Percentiles rank a stretch among this genome's conserved stretches.
Evolutionary conservation across 495 filamentous ascomycete genomes (phyloP).

Genomic region (Penicillium verhagenii): DNA sequence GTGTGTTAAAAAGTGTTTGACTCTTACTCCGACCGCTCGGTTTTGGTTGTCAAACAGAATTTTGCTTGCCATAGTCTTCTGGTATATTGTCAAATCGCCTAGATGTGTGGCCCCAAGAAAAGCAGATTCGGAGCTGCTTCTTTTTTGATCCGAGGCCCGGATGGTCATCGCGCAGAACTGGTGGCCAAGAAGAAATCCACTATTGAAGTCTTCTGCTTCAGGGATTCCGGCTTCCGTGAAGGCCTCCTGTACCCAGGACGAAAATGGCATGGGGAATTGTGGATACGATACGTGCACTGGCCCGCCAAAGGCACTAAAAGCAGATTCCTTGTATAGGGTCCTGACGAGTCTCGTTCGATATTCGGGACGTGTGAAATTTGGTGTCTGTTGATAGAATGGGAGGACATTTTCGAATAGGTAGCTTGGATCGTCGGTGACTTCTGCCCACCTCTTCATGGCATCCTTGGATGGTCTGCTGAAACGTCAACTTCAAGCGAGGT

Average conservation of each 20-base stretch:
- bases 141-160: slow-evolving; percentile 24
- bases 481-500: not conserved
- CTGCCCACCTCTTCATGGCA: slow-evolving; percentile 45
- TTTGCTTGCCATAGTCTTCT: slow-evolving; percentile 8
- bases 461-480: slow-evolving; percentile 32
- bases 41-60: slow-evolving; percentile 5
- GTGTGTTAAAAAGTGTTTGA: slow-evolving; percentile 2
- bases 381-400: slow-evolving; percentile 39
- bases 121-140: slow-evolving; percentile 40
- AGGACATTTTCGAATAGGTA: slow-evolving; percentile 45
- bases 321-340: slow-evolving; percentile 23
- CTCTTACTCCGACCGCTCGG: slow-evolving; percentile 5
- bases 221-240: slow-evolving; percentile 28
- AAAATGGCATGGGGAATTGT: slow-evolving; percentile 30
- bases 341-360: slow-evolving; percentile 18
- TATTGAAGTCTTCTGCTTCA: slow-evolving; percentile 37
- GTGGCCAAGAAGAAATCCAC: slow-evolving; percentile 35
- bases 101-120: slow-evolving; percentile 22
- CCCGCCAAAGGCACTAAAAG: slow-evolving; percentile 21
- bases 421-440: slow-evolving; percentile 44
- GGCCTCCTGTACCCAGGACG: slow-evolving; percentile 28
- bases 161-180: slow-evolving; percentile 39
- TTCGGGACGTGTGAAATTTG: slow-evolving; percentile 28
- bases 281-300: slow-evolving; percentile 39
- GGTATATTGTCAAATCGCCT: slow-evolving; percentile 7